Evolutionary conservation across 1,284 basidiomycete species (phyloP), one percentile per base, ranked within the genome.

Genomic region (Caloboletus firmus): DNA sequence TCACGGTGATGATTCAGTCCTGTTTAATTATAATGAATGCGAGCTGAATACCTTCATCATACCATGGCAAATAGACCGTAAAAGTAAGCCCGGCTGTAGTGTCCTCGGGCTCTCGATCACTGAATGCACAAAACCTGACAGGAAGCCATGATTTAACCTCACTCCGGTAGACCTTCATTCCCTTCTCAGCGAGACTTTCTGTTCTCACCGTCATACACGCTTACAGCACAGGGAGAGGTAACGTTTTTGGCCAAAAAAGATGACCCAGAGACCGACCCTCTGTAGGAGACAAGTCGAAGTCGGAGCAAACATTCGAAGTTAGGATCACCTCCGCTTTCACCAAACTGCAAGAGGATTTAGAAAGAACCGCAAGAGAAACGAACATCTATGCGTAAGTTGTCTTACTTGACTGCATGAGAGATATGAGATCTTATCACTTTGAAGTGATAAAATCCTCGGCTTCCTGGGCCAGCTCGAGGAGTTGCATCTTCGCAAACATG

Each of bases 351-450:
- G 57, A 56, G 9, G 58, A 64, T 34, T 34, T 59, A 28, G 52
- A 53, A 39, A 52, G 39, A 30, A 52, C 56, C 4, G 55, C 52
- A 12, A 56, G 42, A 28, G 70, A 70, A 46, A 59, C 63, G 10
- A 54, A 57, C 32, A 22, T 48, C 2, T 61, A 71, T 41, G 56
- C 57, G 68, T 73, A 56, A 57, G 72, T 57, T 24, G n/a, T 35
- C 28, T 42, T 51, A n/a, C 44, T 31, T 34, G 28, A 30, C 13
- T 24, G 20, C 18, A 22, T n/a, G 26, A 51, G 32, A 48, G 15
- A 31, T n/a, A n/a, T n/a, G 48, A 40, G 31, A 15, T 51, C n/a
- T 42, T 26, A 32, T 58, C 48, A 39, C n/a, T 35, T 45, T 12
- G 24, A 52, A 73, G 67, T 9, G 64, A 71, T 54, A 46, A 55